These are phyloP conservation scores for Cymbopogon citratus DNA, from an alignment of 176 grass and related monocot species.

Conservation along the genomic window DNA sequence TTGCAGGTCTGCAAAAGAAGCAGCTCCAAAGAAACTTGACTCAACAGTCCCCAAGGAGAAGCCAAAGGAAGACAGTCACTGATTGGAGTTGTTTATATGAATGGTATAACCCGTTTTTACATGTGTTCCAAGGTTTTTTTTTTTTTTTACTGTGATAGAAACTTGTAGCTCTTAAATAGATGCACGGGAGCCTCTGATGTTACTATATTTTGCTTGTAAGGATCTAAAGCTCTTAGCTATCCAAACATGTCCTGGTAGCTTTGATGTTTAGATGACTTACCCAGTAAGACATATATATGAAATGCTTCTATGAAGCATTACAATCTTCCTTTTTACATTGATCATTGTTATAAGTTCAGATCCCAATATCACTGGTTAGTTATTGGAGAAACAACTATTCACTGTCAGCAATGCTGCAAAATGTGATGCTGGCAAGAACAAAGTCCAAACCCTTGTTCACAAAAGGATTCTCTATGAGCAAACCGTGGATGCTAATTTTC, in stretches of 20 bases:
- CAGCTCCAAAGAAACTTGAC: constrained; percentile 30
- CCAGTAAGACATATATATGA: neutral
- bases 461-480: neutral
- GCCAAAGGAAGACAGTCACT: constrained; percentile 32
- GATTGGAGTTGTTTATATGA: constrained; percentile 14
- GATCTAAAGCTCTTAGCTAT: neutral
- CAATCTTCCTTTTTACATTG: neutral
- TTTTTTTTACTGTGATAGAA: neutral
- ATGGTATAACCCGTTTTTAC: constrained; percentile 5
- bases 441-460: no score
- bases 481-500: neutral
- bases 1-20: constrained; percentile 44
- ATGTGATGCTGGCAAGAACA: no score
- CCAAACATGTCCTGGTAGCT: neutral
- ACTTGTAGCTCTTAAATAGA: constrained; percentile 8
- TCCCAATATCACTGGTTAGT: neutral
- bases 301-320: neutral
- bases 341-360: neutral
- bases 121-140: neutral
- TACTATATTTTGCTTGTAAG: neutral
- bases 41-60: constrained; percentile 36
- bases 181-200: neutral
- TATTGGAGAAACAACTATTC: neutral
- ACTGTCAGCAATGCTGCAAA: neutral
- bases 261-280: constrained; percentile 4